Base-by-base conservation (phyloP, 495 filamentous ascomycete species). In the Trichocladium uniseriatum region DNA sequence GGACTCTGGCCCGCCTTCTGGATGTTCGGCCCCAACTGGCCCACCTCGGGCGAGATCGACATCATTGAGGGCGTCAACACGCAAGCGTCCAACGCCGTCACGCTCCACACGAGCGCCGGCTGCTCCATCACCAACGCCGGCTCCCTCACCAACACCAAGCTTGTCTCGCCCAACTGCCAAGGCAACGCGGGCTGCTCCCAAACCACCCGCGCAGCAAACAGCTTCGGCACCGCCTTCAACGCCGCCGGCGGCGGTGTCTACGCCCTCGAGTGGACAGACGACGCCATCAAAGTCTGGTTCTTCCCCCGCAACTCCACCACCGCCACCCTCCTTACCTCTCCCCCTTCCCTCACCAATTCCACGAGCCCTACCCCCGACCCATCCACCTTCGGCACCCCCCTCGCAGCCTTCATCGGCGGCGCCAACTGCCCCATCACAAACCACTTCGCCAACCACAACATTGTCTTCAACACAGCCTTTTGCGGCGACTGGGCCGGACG, bases 401-500 rank as follows among this genome's bases (percentile, higher is more conserved):
- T n/a, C n/a, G n/a, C n/a, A n/a, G n/a, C n/a, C n/a, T n/a, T n/a
- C n/a, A n/a, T n/a, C n/a, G n/a, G n/a, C n/a, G n/a, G 63, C 60
- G 56, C 75, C 32, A 80, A 78, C 39, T 94, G 90, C 64, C 63
- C 84, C 52, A 79, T 94, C 48, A 64, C 76, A 45, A 58, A 62
- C 2, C 71, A 79, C 43, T 94, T 95, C 72, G 72, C 69, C 51
- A 60, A 82, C 38, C 82, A 92, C 65, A 75, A 78, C 11, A 83
- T 95, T 43, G 73, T 94, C 47, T 81, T 95, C 60, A 79, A 97
- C 65, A 85, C 80, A 0, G 84, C 82, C 1, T 89, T 95, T 68
- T 96, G 91, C 65, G 91, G 91, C 32, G 81, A 87, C 52, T 95
- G 87, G 86, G 89, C 89, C 15, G 90, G 87, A 29, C 70, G 76